Evolutionary conservation across 805 yeast genomes (phyloP), one percentile per base, ranked within the genome.

Genomic region (Suhomyces emberorum): DNA sequence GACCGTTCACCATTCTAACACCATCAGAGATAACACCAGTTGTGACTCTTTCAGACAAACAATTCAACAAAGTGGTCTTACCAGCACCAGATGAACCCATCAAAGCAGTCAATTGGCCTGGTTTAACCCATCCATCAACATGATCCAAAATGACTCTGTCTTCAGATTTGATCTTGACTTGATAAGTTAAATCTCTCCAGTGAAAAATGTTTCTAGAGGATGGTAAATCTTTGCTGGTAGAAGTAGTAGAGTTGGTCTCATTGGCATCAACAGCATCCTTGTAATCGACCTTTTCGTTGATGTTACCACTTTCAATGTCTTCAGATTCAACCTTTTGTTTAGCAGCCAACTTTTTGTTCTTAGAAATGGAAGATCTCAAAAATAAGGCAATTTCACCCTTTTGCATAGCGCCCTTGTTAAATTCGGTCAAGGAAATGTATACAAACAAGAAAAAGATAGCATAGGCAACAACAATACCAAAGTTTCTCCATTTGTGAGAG

Each of bases 121-220:
- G 89, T 53, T 81, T 81, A 28, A 83, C 88, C 84, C 86, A 83
- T 33, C 91, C 93, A 54, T 81, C 86, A 38, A 84, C 85, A 42
- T 75, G 72, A 42, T 70, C 67, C 52, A 83, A 61, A 43, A 83
- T 74, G 42, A 79, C 69, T 52, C 88, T 69, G 19, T 76, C 69
- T 43, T 76, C 85, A 26, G 59, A 59, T 51, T 81, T 78, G 47
- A 80, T 78, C 51, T 76, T 71, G 39, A 84, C 79, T 44, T 79
- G 83, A 54, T 83, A 84, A 51, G 81, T 75, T 29, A 84, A 78
- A 52, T 84, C 74, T 59, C 77, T 76, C 95, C 95, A 84, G 53
- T 80, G 86, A 72, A 83, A 83, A 27, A 81, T 76, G 35, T 77
- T 79, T 15, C 59, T 61, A 34, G 47, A 35, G 8, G 41, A 29